Percentiles rank a stretch among this genome's conserved stretches.
Conservation (phyloP, 177 flowering plant genomes). For the Vitis hybrid region DNA sequence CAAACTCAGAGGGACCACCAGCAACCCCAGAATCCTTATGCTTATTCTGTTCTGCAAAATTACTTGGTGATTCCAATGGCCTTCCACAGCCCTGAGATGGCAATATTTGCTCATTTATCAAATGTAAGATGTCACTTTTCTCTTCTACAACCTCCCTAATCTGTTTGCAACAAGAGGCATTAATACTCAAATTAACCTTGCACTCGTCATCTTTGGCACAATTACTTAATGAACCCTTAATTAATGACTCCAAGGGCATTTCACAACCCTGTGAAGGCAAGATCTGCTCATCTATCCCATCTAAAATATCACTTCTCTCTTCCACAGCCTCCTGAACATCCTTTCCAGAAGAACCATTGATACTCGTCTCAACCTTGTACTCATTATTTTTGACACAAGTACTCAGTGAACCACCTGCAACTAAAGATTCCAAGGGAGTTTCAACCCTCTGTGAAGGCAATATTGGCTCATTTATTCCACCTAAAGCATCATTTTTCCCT, state of each 20-base stretch:
- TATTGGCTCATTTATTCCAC: too few species aligned
- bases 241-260: neutral
- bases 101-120: slow-evolving; percentile 1
- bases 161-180: neutral
- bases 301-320: neutral
- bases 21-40: slow-evolving; percentile 2
- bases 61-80: slow-evolving; percentile 5
- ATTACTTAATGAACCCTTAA: neutral
- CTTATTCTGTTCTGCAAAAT: neutral
- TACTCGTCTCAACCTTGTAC: neutral
- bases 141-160: neutral
- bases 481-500: neutral
- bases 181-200: neutral
- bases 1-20: slow-evolving; percentile 1
- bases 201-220: neutral
- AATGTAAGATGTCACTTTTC: neutral
- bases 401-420: slow-evolving; percentile 1
- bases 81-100: slow-evolving; percentile 6
- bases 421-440: neutral
- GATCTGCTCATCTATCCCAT: too few species aligned
- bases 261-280: neutral
- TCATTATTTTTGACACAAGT: neutral
- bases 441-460: neutral
- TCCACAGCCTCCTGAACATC: slow-evolving; percentile 2
- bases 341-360: neutral